These are phyloP conservation scores for Cytospora leucostoma DNA, from an alignment of 2,329 filamentous ascomycete species.

Conservation along the genomic window DNA sequence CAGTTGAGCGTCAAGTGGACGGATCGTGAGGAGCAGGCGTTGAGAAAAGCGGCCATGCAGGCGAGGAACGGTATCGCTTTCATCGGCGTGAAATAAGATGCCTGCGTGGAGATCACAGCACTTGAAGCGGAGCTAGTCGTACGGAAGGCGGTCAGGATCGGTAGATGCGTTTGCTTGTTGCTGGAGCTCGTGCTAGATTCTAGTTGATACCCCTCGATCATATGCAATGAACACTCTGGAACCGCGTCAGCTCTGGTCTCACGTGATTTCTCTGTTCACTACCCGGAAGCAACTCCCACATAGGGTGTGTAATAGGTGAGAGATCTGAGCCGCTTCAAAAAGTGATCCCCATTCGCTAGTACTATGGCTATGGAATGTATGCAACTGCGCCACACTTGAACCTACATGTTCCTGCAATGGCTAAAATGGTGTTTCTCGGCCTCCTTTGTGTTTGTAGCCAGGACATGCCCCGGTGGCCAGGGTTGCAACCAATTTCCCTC, in stretches of 20 bases:
- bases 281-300: background rate
- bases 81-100: conserved; percentile 59
- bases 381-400: background rate
- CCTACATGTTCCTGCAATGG: background rate
- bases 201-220: conserved; percentile 10
- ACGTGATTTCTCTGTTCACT: background rate
- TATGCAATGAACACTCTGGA: background rate
- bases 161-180: background rate
- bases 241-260: background rate
- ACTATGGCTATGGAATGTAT: background rate
- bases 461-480: background rate
- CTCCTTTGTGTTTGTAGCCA: background rate
- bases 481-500: background rate
- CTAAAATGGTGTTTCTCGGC: background rate
- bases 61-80: conserved; percentile 67
- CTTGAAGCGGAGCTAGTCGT: background rate
- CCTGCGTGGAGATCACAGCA: background rate
- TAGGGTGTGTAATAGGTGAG: background rate
- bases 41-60: conserved; percentile 56
- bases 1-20: conserved; percentile 68
- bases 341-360: background rate
- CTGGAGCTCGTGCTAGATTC: background rate
- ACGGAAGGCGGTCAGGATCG: background rate
- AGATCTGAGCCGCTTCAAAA: background rate
- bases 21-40: conserved; percentile 63